A percentile compares a stretch with the other conserved stretches of the same genome.
phyloP scores from a whole-genome alignment of 495 filamentous ascomycete genomes.

The Trichoderma orchidacearum region DNA sequence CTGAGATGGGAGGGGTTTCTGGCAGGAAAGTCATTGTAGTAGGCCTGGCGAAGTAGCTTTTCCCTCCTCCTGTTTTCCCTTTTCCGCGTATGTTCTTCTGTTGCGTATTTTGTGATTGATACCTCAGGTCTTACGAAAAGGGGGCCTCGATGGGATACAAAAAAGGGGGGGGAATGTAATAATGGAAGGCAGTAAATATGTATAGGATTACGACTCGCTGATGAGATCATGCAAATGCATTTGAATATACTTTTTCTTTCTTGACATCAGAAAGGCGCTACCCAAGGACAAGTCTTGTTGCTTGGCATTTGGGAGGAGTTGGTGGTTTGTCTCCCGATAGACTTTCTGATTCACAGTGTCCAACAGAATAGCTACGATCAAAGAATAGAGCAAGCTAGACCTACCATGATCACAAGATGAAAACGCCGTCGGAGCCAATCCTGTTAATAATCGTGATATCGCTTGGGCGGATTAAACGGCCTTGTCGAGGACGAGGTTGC shows the following conservation, averaged over 20 bases:
- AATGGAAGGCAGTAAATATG: background rate
- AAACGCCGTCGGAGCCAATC: background rate
- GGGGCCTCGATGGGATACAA: background rate
- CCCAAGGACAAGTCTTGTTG: no score
- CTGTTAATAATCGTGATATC: background rate
- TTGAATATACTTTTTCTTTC: no score
- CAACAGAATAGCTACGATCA: no score
- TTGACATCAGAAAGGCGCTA: no score
- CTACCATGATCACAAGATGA: no score
- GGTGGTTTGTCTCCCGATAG: no score
- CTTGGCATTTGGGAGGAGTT: no score
- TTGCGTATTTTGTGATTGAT: background rate
- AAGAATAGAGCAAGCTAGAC: no score
- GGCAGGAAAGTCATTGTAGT: background rate
- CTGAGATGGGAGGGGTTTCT: background rate
- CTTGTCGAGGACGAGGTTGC: background rate
- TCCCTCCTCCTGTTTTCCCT: background rate
- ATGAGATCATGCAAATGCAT: no score
- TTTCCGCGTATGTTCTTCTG: background rate
- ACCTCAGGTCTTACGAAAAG: background rate
- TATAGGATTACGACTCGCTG: no score
- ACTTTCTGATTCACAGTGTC: no score
- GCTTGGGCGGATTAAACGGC: background rate
- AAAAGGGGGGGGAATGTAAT: background rate
- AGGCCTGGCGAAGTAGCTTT: background rate